These are phyloP conservation scores for Coemansia sp. DNA, from an alignment of 192 early-diverging fungal genomes.

Conservation along the genomic window DNA sequence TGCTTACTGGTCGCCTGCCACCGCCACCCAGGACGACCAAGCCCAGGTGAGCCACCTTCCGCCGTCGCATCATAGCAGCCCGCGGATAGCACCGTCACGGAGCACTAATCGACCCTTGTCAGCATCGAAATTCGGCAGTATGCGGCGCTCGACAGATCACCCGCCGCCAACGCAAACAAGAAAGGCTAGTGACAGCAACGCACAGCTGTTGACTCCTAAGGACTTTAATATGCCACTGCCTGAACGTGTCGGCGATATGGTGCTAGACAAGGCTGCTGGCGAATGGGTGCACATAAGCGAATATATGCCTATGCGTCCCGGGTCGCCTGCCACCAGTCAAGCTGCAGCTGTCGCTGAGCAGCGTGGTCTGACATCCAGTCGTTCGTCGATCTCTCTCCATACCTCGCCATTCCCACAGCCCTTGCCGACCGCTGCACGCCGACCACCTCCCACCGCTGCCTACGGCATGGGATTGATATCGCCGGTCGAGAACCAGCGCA, in stretches of 20 bases:
- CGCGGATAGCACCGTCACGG: not conserved
- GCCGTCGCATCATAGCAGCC: conserved; percentile 12
- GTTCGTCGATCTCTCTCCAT: conserved; percentile 40
- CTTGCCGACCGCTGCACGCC: conserved; percentile 14
- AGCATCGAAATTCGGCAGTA: conserved; percentile 20
- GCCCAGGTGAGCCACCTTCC: not conserved
- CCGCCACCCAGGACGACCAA: conserved; percentile 15
- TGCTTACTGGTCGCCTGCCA: conserved; percentile 19
- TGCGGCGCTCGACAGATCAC: conserved; percentile 17
- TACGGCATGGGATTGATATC: conserved; percentile 45
- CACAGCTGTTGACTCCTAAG: conserved; percentile 33
- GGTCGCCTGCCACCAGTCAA: conserved; percentile 10
- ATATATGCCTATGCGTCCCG: conserved; percentile 9
- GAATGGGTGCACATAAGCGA: conserved; percentile 51
- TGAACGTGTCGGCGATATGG: conserved; percentile 48
- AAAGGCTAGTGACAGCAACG: conserved; percentile 47
- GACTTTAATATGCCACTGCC: conserved; percentile 37
- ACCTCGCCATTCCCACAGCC: conserved; percentile 43
- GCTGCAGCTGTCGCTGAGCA: not conserved
- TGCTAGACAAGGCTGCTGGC: conserved; percentile 34
- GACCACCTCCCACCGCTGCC: not conserved
- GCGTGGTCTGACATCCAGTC: conserved; percentile 24
- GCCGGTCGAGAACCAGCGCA: conserved; percentile 39
- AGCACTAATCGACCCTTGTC: conserved; percentile 3
- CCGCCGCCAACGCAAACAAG: conserved; percentile 28